Evolutionary conservation across 139 green algal species (phyloP).

Genomic region (Diplosphaera chodatii): DNA sequence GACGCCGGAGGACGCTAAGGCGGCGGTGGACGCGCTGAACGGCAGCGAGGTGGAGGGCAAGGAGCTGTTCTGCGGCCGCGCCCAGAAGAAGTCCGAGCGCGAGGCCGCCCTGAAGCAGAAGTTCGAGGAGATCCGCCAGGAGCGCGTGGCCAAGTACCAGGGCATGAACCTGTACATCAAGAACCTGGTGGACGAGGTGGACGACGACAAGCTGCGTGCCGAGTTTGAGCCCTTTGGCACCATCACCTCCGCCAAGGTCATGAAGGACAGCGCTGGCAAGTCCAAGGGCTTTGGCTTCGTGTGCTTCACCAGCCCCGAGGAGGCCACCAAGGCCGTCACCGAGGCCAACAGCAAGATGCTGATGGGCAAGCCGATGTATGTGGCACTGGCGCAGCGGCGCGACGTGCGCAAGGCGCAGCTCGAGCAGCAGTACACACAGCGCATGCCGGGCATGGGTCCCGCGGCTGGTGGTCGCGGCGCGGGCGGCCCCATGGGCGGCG

Average conservation of each 20-base stretch:
- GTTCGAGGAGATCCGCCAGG: constrained; percentile 59
- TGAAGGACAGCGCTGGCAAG: constrained; percentile 70
- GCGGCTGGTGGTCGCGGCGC: constrained; percentile 20
- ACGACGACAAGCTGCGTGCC: constrained; percentile 61
- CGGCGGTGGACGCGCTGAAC: constrained; percentile 72
- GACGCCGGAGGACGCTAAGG: constrained; percentile 50
- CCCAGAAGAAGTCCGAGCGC: constrained; percentile 91
- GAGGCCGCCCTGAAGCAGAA: constrained; percentile 54
- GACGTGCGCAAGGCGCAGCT: constrained; percentile 72
- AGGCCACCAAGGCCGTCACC: constrained; percentile 77
- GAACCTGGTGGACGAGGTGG: constrained; percentile 77
- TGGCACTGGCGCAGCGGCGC: constrained; percentile 83
- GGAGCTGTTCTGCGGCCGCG: constrained; percentile 44
- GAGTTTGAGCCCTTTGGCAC: constrained; percentile 61
- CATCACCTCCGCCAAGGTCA: constrained; percentile 88
- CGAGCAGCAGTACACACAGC: constrained; percentile 56
- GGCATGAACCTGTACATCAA: constrained; percentile 94
- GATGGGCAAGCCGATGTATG: constrained; percentile 88
- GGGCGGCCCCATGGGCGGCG: constrained; percentile 2
- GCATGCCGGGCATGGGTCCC: constrained; percentile 14
- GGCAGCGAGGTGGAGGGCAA: constrained; percentile 68
- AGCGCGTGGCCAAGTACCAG: constrained; percentile 71
- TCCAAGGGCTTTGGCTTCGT: constrained; percentile 87
- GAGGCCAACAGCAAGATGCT: constrained; percentile 74
- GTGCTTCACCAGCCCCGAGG: constrained; percentile 79